A percentile compares a stretch with the other conserved stretches of the same genome.
phyloP scores from a whole-genome alignment of 768 basidiomycete genomes.

The Boletus reticuloceps region DNA sequence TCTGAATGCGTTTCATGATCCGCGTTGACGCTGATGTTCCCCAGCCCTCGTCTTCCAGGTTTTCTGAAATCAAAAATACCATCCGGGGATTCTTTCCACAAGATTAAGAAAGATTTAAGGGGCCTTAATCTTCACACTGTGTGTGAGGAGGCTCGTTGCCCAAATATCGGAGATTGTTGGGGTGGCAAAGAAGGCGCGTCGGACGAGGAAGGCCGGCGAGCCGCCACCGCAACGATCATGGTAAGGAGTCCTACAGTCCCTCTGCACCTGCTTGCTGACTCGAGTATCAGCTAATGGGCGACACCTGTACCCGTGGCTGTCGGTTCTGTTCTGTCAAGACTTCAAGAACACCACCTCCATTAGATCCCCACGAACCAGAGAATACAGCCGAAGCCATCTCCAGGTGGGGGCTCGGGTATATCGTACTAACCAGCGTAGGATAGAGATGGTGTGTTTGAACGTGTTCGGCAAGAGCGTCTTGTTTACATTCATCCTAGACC shows the following conservation, averaged over 20 bases:
- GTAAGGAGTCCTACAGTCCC: slow-evolving; percentile 38
- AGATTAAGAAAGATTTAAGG: slow-evolving; percentile 92
- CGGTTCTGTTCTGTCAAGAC: slow-evolving; percentile 98
- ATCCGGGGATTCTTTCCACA: slow-evolving; percentile 81
- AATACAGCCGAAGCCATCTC: slow-evolving; percentile 97
- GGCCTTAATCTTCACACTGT: slow-evolving; percentile 93
- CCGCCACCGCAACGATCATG: slow-evolving; percentile 99
- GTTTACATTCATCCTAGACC: slow-evolving; percentile 51
- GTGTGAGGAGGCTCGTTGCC: slow-evolving; percentile 98
- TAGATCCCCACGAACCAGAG: slow-evolving; percentile 97
- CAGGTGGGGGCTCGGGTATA: slow-evolving; percentile 97
- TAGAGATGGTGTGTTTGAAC: slow-evolving; percentile 72
- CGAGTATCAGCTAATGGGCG: slow-evolving; percentile 84
- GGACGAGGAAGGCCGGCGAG: slow-evolving; percentile 69
- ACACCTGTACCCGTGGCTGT: slow-evolving; percentile 97
- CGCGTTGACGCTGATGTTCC: neutral
- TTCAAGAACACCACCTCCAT: slow-evolving; percentile 77
- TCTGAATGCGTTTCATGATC: slow-evolving; percentile 2
- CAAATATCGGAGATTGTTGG: slow-evolving; percentile 99
- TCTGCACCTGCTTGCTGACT: slow-evolving; percentile 5
- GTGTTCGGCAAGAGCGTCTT: neutral
- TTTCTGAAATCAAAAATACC: slow-evolving; percentile 92
- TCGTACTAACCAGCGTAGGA: slow-evolving; percentile 96
- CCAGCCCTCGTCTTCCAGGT: slow-evolving; percentile 80
- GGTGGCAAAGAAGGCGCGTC: slow-evolving; percentile 72